Base-by-base conservation (phyloP, 768 basidiomycete genomes). In the Sporobolomyces pararoseus region DNA sequence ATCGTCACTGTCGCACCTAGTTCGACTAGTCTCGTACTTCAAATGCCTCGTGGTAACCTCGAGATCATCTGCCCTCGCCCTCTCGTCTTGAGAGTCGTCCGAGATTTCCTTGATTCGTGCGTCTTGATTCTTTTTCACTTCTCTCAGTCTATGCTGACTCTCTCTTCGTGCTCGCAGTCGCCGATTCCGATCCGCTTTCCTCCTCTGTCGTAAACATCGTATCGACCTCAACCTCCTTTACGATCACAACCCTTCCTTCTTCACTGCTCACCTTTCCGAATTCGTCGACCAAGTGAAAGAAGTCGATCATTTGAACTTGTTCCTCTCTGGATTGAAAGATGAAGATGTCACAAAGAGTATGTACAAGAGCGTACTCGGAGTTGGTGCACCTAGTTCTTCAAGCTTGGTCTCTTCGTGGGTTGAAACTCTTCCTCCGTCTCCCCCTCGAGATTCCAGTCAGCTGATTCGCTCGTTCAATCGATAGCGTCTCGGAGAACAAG, bases 1-100 rank as follows among this genome's bases (percentile, higher is more conserved):
- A 93, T 97, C 39, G 92, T 98, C 6, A 86, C 88, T 0, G 89
- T 88, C 17, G 88, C 96, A 0, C 88, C 93, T 1, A 91, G 88
- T 67, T 81, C 86, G 12, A 97, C 94, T 90, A 87, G 84, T 75
- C 79, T 99, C 39, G 89, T 98, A 0, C 81, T 99, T 14, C 96
- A 99, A 80, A 98, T 98, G 95, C 96, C 95, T 0, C 82, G 96
- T 73, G 96, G 96, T 1, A 98, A 98, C 79, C 77, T 99, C 69
- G 96, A 99, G 81, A 97, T 92, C 1, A 87, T 99, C 62, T 91
- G 89, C 75, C 96, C 96, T 4, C 83, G 96, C 50, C 89, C 94
- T 17, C 80, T 99, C 75, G 93, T 97, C 23, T 86, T 96, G 83
- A 84, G 87, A 65, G 87, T 91, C 7, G 87, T 98, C 2, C 84